Conservation (phyloP, 441 rosid genomes). For the Populus hybrid region DNA sequence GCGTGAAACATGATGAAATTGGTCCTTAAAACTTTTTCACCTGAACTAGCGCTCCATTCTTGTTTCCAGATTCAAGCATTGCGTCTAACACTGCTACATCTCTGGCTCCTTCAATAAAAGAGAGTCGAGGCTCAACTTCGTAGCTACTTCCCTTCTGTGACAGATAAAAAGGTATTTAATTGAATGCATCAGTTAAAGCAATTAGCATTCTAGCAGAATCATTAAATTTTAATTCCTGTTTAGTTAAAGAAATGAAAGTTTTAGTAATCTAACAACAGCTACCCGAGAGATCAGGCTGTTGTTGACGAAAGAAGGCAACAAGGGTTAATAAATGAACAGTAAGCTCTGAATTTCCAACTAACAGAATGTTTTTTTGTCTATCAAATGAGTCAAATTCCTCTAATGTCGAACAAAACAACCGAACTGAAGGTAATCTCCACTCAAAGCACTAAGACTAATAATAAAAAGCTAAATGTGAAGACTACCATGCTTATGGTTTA, state of each 20-base stretch:
- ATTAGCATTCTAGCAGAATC: not conserved
- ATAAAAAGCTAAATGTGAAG: too few species aligned
- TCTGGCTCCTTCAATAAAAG: conserved; percentile 86
- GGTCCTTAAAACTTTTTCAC: conserved; percentile 49
- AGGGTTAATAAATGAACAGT: too few species aligned
- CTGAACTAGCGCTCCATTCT: conserved; percentile 53
- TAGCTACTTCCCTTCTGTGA: conserved; percentile 49
- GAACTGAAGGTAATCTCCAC: too few species aligned
- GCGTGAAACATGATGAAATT: not conserved
- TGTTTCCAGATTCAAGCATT: conserved; percentile 89
- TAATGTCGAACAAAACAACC: too few species aligned
- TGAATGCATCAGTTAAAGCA: conserved; percentile 1
- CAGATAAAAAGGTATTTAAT: conserved; percentile 8
- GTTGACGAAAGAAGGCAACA: too few species aligned
- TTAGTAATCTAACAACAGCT: not conserved
- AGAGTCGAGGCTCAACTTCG: conserved; percentile 66
- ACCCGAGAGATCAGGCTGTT: not conserved
- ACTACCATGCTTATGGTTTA: too few species aligned
- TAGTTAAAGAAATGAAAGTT: not conserved
- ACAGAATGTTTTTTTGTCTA: too few species aligned
- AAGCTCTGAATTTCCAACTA: too few species aligned
- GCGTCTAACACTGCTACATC: conserved; percentile 88
- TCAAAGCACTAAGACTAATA: too few species aligned
- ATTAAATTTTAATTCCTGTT: not conserved
- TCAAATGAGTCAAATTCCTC: too few species aligned